phyloP scores from a whole-genome alignment of 768 basidiomycete species.

The Amanita rimosa region DNA sequence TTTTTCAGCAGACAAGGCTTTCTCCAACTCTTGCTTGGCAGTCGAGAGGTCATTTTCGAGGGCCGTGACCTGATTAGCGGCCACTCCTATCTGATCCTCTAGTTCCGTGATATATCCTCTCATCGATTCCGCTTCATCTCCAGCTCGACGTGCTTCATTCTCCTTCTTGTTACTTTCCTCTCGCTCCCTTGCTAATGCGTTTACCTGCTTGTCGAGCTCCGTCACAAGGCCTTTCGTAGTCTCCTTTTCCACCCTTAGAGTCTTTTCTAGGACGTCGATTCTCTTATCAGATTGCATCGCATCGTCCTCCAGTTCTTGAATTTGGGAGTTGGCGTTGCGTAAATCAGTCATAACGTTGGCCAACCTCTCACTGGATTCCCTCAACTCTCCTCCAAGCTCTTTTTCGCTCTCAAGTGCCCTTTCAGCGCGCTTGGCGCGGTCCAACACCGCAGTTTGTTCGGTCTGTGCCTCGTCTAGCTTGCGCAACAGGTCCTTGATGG shows the following conservation, averaged over 20 bases:
- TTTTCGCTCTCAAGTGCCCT: conserved; percentile 47
- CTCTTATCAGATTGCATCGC: conserved; percentile 37
- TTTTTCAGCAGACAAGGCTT: conserved; percentile 31
- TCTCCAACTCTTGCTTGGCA: conserved; percentile 24
- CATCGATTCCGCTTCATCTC: conserved; percentile 34
- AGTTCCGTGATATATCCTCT: conserved; percentile 46
- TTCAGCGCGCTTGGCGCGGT: conserved; percentile 57
- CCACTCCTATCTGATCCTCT: conserved; percentile 38
- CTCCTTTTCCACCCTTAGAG: conserved; percentile 42
- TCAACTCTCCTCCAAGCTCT: conserved; percentile 59
- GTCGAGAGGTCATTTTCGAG: conserved; percentile 45
- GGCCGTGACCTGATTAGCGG: no score
- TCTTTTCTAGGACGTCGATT: conserved; percentile 45
- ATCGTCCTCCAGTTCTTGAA: conserved; percentile 54
- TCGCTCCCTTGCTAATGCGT: conserved; percentile 24
- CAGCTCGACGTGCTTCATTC: conserved; percentile 24
- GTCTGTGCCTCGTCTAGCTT: conserved; percentile 32
- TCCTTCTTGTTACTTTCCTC: conserved; percentile 19
- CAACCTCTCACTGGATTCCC: conserved; percentile 53
- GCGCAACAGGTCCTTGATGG: conserved; percentile 34
- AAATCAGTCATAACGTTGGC: conserved; percentile 46
- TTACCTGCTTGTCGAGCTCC: conserved; percentile 24
- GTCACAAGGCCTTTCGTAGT: conserved; percentile 30
- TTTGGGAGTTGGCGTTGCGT: conserved; percentile 44
- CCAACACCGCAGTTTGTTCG: conserved; percentile 44